Conservation (phyloP, 2,329 filamentous ascomycete genomes). For the Penicillium sp. region DNA sequence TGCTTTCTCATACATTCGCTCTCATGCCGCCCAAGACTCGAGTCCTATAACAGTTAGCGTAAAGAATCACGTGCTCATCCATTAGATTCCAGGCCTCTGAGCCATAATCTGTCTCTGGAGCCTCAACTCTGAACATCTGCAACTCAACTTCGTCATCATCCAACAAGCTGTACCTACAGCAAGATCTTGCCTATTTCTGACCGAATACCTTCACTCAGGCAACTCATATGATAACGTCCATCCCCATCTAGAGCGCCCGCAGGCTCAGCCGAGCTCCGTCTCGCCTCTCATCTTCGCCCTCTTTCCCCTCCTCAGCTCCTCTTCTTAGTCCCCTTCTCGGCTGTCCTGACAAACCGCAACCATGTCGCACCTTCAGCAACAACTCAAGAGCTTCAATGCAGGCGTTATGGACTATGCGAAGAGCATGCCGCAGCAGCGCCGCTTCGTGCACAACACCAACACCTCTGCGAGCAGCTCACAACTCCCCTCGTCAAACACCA, state of each 20-base stretch:
- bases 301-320: not conserved
- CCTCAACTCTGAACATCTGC: not conserved
- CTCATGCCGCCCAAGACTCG: not conserved
- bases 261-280: slow-evolving; percentile 22
- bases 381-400: slow-evolving; percentile 66
- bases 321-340: not conserved
- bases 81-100: not conserved
- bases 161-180: not conserved
- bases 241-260: slow-evolving; percentile 15
- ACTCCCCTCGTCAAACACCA: slow-evolving; percentile 42
- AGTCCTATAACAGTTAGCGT: not conserved
- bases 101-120: not conserved
- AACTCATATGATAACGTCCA: slow-evolving; percentile 16
- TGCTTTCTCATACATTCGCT: not conserved
- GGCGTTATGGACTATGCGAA: slow-evolving; percentile 67
- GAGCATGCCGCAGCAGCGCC: slow-evolving; percentile 61
- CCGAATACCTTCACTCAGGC: slow-evolving; percentile 4
- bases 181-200: not conserved
- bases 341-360: slow-evolving; percentile 26
- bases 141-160: not conserved
- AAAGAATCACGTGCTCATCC: not conserved
- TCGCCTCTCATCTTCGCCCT: slow-evolving; percentile 17
- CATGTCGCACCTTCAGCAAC: slow-evolving; percentile 71
- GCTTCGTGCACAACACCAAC: slow-evolving; percentile 53
- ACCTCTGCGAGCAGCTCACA: slow-evolving; percentile 66